Base-by-base conservation (phyloP, 140 eudicot genomes). In the Cichorium intybus region DNA sequence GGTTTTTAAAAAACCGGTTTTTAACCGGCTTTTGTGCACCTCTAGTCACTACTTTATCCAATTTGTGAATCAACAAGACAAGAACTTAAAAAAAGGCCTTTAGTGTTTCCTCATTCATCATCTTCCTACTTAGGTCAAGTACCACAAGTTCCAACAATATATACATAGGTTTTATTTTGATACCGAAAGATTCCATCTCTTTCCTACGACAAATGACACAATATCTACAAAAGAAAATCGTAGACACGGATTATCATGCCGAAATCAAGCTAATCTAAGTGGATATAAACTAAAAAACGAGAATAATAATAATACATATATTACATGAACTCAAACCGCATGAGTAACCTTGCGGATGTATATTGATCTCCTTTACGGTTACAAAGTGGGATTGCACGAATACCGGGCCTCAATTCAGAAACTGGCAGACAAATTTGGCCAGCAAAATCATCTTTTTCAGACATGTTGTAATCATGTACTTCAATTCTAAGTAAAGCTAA, bases 391-490 rank as follows among this genome's bases (percentile, higher is more conserved):
- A 82, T 67, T n/a, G 86, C 78, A 10, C 84, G 81, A 14, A 85
- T 76, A 22, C 94, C 94, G 16, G 88, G 77, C 55, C 84, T 79
- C 50, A 82, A 77, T 80, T 85, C 94, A 15, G 86, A 85, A 49
- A 85, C 86, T 34, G 82, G 86, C 15, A 76, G 56, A 60, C 86
- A 79, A 45, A 83, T 79, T 70, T 85, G 89, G 59, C 94, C 86
- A 12, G 81, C 94, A 60, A 85, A 85, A 35, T 76, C 84, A 48
- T 85, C 80, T 61, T 79, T 79, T 24, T 82, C 86, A 2, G 86
- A 66, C 68, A 60, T 57, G 70, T 85, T 83, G 46, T 82, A 73
- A 41, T 75, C 85, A 34, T 76, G 86, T 22, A 85, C 88, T 70
- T 82, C 88, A 60, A 85, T 66, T 56, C 85, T 62, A 41, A 85